These are phyloP conservation scores for Eucalyptus virginea DNA, from an alignment of 345 rosid species.

Conservation along the genomic window DNA sequence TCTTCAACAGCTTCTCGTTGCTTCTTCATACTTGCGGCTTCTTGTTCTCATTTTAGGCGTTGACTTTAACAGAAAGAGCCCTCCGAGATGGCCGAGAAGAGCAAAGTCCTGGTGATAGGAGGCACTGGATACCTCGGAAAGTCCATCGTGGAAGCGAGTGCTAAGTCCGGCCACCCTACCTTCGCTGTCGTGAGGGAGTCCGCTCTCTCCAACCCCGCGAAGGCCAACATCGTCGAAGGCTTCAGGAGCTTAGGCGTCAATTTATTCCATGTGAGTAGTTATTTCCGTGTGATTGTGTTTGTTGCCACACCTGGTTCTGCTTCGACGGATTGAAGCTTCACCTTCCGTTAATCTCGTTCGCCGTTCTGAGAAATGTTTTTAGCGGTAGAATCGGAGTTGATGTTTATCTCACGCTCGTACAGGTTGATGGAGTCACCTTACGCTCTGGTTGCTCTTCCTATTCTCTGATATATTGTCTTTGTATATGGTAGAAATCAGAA, in stretches of 20 bases:
- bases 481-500: too few relatives aligned
- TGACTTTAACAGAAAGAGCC: too few relatives aligned
- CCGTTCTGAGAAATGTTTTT: neutral
- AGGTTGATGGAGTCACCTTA: neutral
- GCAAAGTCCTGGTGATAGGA: neutral
- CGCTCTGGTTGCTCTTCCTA: neutral
- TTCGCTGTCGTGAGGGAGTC: neutral
- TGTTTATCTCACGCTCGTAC: neutral
- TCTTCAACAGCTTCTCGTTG: too few relatives aligned
- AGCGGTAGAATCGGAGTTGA: neutral
- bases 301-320: neutral
- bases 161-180: conserved; percentile 1
- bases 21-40: too few relatives aligned
- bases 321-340: neutral
- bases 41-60: too few relatives aligned
- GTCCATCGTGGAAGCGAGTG: neutral
- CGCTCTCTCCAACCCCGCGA: neutral
- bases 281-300: neutral
- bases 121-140: conserved; percentile 5
- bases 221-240: neutral
- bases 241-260: neutral
- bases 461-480: too few relatives aligned
- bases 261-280: neutral
- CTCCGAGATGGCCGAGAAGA: neutral
- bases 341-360: neutral